These are phyloP conservation scores for Teunomyces pallodes DNA, from an alignment of 805 yeast genomes.

Conservation along the genomic window DNA sequence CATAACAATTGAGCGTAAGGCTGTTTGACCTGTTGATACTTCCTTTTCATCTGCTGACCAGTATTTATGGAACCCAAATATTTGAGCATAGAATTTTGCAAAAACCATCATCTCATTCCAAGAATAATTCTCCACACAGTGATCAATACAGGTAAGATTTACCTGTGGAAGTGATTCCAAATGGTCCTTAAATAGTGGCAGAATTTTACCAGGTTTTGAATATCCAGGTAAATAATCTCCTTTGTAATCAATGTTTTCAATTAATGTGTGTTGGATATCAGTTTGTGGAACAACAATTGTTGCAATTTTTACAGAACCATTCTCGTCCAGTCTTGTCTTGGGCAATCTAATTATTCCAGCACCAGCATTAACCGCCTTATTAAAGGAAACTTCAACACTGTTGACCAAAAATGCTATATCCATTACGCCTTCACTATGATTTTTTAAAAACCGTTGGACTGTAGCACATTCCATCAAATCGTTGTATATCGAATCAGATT, in stretches of 20 bases:
- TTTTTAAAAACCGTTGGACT: constrained; percentile 24
- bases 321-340: constrained; percentile 33
- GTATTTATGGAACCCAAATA: constrained; percentile 71
- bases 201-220: constrained; percentile 8
- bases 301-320: constrained; percentile 56
- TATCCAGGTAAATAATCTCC: constrained; percentile 56
- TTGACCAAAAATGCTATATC: constrained; percentile 69
- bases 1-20: constrained; percentile 75
- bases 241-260: constrained; percentile 44
- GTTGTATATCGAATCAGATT: constrained; percentile 15
- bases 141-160: constrained; percentile 55
- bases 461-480: constrained; percentile 15
- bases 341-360: constrained; percentile 40
- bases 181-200: constrained; percentile 2
- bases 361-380: constrained; percentile 51
- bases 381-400: constrained; percentile 44
- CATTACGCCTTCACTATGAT: constrained; percentile 79
- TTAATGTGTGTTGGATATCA: constrained; percentile 68
- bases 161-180: constrained; percentile 29
- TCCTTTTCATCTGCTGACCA: constrained; percentile 85
- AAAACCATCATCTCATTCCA: constrained; percentile 64
- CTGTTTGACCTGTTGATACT: constrained; percentile 66
- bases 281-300: constrained; percentile 43
- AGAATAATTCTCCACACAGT: constrained; percentile 75
- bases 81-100: constrained; percentile 57